Conservation (phyloP, 139 green algal species). For the Gonium pectorale region DNA sequence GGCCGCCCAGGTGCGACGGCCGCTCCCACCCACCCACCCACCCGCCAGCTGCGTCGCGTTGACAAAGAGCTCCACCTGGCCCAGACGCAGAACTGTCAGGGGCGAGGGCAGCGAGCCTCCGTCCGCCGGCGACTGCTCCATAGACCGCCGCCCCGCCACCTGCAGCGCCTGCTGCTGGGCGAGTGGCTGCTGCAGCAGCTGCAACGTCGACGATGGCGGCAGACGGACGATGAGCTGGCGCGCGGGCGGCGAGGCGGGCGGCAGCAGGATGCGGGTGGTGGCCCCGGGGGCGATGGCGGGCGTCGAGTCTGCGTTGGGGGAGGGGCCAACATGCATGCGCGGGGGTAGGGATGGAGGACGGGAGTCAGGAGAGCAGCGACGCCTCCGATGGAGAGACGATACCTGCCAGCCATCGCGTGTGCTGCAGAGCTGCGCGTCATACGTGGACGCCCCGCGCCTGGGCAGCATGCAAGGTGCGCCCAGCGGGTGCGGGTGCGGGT, state of each 20-base stretch:
- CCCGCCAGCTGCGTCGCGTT: neutral
- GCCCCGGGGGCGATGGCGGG: neutral
- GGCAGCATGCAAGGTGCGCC: no score
- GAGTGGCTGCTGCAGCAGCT: neutral
- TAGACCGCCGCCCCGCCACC: no score
- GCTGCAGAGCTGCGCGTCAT: no score
- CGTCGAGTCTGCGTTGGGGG: neutral
- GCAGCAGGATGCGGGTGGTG: constrained; percentile 3
- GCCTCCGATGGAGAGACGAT: no score
- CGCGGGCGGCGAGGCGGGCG: neutral
- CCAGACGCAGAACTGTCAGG: constrained; percentile 33
- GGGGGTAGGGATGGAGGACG: neutral
- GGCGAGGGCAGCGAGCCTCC: no score
- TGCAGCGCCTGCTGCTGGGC: neutral
- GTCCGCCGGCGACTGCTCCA: no score
- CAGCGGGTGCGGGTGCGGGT: no score
- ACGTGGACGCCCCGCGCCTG: no score
- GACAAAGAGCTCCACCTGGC: constrained; percentile 24
- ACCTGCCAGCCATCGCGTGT: no score
- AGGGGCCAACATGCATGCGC: neutral
- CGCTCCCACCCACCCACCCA: neutral
- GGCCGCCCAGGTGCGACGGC: no score
- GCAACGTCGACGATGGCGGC: no score
- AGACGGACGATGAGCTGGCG: constrained; percentile 17
- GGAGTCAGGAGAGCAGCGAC: no score